Conservation (phyloP, 371 early-diverging fungal species). For the Apophysomyces sp. region DNA sequence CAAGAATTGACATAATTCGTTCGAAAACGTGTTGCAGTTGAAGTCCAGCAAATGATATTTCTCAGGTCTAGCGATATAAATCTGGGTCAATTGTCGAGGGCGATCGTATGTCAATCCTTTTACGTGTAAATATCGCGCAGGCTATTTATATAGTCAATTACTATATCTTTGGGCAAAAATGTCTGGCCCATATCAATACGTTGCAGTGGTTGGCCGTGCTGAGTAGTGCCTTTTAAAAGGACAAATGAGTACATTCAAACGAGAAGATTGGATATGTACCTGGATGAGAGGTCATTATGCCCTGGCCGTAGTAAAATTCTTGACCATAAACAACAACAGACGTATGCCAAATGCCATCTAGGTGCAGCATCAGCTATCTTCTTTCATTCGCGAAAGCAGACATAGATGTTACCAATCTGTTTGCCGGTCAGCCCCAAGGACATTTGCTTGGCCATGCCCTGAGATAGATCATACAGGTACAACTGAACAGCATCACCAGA, state of each 20-base stretch:
- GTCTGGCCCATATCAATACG: conserved; percentile 82
- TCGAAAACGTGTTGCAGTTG: conserved; percentile 86
- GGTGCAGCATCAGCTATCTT: not conserved
- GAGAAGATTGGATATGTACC: conserved; percentile 21
- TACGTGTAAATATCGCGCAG: conserved; percentile 65
- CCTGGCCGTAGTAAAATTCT: conserved; percentile 88
- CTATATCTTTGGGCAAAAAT: conserved; percentile 74
- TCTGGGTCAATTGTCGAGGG: not conserved
- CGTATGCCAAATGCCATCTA: conserved; percentile 90
- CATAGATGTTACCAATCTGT: conserved; percentile 59
- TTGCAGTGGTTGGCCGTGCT: conserved; percentile 74
- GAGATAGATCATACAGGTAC: conserved; percentile 78
- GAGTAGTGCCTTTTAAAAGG: conserved; percentile 49
- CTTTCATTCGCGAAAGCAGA: not conserved
- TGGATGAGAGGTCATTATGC: conserved; percentile 60
- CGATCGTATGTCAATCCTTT: not conserved
- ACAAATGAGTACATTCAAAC: not conserved
- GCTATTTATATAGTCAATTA: conserved; percentile 75
- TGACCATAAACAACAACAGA: conserved; percentile 84
- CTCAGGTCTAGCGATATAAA: conserved; percentile 46
- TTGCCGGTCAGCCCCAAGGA: conserved; percentile 65
- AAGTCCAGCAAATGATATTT: conserved; percentile 89
- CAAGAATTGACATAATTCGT: conserved; percentile 78
- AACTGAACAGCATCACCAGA: conserved; percentile 56
- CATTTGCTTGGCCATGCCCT: conserved; percentile 69